A percentile compares a stretch with the other conserved stretches of the same genome.
phyloP scores from a whole-genome alignment of 2,329 filamentous ascomycete genomes.

The Diplocarpon mali region DNA sequence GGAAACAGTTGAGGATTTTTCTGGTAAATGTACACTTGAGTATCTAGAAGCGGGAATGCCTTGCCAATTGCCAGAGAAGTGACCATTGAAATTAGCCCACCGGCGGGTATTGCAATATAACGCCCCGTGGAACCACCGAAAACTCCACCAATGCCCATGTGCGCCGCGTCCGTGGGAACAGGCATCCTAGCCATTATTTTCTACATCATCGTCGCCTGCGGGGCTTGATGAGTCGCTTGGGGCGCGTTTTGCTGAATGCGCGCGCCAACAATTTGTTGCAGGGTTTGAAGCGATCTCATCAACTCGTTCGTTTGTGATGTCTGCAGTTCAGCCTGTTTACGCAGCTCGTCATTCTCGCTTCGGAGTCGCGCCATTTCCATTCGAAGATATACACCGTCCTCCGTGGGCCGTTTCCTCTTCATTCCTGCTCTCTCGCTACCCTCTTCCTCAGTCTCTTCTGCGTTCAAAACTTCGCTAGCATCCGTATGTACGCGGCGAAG shows the following conservation, averaged over 20 bases:
- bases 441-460: constrained; percentile 31
- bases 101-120: not conserved
- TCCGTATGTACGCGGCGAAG: constrained; percentile 74
- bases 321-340: constrained; percentile 38
- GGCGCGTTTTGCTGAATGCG: not conserved
- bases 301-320: constrained; percentile 19
- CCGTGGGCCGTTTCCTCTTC: constrained; percentile 35
- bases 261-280: constrained; percentile 7
- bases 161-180: not conserved
- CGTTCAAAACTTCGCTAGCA: constrained; percentile 9
- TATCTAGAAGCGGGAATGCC: too few species aligned
- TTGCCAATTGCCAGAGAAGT: constrained; percentile 1
- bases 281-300: constrained; percentile 15
- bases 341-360: constrained; percentile 52
- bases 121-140: not conserved
- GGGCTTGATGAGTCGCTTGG: not conserved
- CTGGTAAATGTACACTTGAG: too few species aligned
- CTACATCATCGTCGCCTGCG: constrained; percentile 7
- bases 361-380: constrained; percentile 56
- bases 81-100: not conserved
- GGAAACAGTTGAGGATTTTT: too few species aligned
- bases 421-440: constrained; percentile 35
- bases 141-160: constrained; percentile 3
- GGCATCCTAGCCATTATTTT: not conserved
- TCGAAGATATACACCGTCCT: constrained; percentile 36